Base-by-base conservation (phyloP, 2,329 filamentous ascomycete species). In the Trichoderma guizhouense region DNA sequence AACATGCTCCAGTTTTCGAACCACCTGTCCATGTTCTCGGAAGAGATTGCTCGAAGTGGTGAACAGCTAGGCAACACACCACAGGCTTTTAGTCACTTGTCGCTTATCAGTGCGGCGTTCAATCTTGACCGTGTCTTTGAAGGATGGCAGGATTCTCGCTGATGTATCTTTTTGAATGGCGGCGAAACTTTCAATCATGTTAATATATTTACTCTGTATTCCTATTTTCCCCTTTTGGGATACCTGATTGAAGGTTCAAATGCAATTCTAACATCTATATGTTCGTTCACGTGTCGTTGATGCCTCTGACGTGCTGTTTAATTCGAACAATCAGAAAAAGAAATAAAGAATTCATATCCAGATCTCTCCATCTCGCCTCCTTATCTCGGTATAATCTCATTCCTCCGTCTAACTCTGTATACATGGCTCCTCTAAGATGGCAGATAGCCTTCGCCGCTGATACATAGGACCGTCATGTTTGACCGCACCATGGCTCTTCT, bases 41-140 rank as follows among this genome's bases (percentile, higher is more conserved):
- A 94, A 79, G 92, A 94, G 82, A 94, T 94, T 76, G 88, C 91
- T 6, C 85, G 90, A 68, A 90, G 87, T 66, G 92, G 92, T 12
- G 92, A 94, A 81, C 92, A 94, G 82, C 84, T 94, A 72, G 92
- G 92, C 1, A 94, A 94, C 77, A 94, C 91, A 18, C 92, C 92
- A 0, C 92, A 94, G 81, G 92, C 92, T 0, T 94, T 94, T 75
- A 93, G 90, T 75, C 92, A 95, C 78, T 81, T 95, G 73, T 91
- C 92, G 2, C 86, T 93, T 77, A 89, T 94, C 76, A 93, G 90
- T 78, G 92, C 92, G 1, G 92, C 92, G 1, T 93, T 94, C 79
- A 94, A 94, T 80, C 80, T 94, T 67, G 89, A 92, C 77, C 87
- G 89, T 14, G 86, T 83, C 7, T 57, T 75, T 3, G 75, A 78